phyloP scores from a whole-genome alignment of 75 land plant species.

The Cryptomeria japonica region DNA sequence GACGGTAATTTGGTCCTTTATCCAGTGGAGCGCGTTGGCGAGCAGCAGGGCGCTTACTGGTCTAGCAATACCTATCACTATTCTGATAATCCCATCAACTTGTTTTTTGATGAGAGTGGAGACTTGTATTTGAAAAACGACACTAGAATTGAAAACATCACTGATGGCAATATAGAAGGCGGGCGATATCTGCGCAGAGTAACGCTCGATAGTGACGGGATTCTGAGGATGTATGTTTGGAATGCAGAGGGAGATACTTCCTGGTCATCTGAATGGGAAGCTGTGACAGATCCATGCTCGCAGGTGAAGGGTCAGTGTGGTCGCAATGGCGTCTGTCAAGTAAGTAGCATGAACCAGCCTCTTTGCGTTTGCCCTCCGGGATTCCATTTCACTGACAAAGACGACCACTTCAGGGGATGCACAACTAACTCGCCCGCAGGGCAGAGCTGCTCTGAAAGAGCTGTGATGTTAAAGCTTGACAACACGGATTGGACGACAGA shows the following conservation, averaged over 20 bases:
- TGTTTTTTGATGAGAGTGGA: not conserved
- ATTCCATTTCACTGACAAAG: not conserved
- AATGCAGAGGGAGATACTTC: not conserved
- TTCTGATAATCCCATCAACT: not conserved
- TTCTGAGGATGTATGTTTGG: constrained; percentile 18
- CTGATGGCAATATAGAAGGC: not conserved
- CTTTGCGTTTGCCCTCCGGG: not conserved
- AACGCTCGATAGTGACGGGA: constrained; percentile 27
- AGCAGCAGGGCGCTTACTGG: not conserved
- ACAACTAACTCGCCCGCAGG: not conserved
- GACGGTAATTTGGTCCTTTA: not conserved
- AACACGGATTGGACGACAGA: not conserved
- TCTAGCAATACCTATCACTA: not conserved
- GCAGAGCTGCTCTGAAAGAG: not conserved
- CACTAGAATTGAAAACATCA: not conserved
- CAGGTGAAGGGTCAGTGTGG: not conserved
- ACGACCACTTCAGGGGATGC: not conserved
- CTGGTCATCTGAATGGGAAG: not conserved
- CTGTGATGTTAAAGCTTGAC: not conserved
- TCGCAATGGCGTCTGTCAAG: not conserved
- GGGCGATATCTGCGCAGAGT: constrained; percentile 4
- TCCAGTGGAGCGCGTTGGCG: not conserved
- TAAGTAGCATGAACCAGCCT: not conserved
- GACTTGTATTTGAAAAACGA: not conserved
- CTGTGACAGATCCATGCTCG: constrained; percentile 4